Conservation (phyloP, 768 basidiomycete genomes). For the Lactarius akahatsu region DNA sequence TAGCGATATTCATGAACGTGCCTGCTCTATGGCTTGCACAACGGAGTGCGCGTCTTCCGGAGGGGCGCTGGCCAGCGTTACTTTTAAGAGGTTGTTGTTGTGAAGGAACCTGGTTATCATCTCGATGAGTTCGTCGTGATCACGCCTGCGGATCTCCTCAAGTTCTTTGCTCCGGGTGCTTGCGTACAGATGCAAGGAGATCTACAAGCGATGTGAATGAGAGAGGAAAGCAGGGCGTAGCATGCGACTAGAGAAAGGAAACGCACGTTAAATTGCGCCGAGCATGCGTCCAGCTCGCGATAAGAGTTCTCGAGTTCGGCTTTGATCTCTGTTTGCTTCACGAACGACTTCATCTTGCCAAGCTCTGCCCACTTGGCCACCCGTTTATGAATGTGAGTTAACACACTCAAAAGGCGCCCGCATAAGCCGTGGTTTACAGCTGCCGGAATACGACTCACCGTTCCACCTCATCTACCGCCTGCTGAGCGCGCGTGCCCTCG, state of each 20-base stretch:
- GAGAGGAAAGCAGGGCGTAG: background rate
- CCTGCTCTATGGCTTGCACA: slow-evolving; percentile 27
- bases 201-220: background rate
- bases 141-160: slow-evolving; percentile 26
- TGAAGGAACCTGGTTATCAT: slow-evolving; percentile 24
- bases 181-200: slow-evolving; percentile 22
- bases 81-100: slow-evolving; percentile 12
- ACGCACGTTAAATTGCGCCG: slow-evolving; percentile 25
- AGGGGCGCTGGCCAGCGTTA: slow-evolving; percentile 11
- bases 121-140: slow-evolving; percentile 25
- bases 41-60: slow-evolving; percentile 20
- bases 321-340: slow-evolving; percentile 27
- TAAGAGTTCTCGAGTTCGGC: slow-evolving; percentile 26
- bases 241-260: background rate
- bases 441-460: slow-evolving; percentile 7
- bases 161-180: slow-evolving; percentile 16
- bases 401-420: slow-evolving; percentile 9
- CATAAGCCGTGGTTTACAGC: background rate
- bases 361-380: slow-evolving; percentile 24
- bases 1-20: background rate
- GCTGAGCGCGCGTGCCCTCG: slow-evolving; percentile 24
- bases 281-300: slow-evolving; percentile 21
- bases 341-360: slow-evolving; percentile 22
- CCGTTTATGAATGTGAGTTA: slow-evolving; percentile 20
- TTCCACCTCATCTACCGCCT: slow-evolving; percentile 28